A percentile compares a stretch with the other conserved stretches of the same genome.
phyloP scores from a whole-genome alignment of 257 asterid genomes.

The Rauvolfia tetraphylla region DNA sequence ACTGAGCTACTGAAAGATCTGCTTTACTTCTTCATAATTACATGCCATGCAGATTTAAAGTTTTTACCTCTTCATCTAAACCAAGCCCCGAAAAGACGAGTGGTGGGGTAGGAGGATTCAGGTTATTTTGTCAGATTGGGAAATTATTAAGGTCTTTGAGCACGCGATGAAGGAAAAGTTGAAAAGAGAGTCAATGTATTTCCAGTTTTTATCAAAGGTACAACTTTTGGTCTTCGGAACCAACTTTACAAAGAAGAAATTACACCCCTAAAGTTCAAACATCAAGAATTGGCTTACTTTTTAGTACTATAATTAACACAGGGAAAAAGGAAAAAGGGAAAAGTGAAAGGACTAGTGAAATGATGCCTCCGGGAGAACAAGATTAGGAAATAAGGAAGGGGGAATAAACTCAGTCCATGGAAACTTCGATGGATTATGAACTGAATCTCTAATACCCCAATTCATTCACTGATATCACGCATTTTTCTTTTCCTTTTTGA shows the following conservation, averaged over 20 bases:
- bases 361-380: neutral
- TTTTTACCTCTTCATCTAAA: neutral
- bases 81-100: neutral
- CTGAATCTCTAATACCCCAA: neutral
- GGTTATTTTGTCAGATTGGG: constrained; percentile 3
- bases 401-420: neutral
- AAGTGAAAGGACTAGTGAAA: neutral
- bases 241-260: constrained; percentile 3
- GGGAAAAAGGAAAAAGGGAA: neutral
- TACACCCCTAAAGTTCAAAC: neutral
- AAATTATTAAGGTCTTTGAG: neutral
- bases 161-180: neutral
- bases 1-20: neutral
- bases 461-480: neutral
- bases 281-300: constrained; percentile 1
- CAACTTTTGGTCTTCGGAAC: neutral
- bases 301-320: neutral
- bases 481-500: too few relatives aligned
- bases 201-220: neutral
- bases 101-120: neutral
- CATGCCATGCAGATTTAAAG: neutral
- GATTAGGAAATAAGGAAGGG: neutral
- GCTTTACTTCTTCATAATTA: too few relatives aligned
- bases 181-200: neutral
- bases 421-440: too few relatives aligned